Percentiles rank a stretch among this genome's conserved stretches.
phyloP scores from a whole-genome alignment of 2,329 filamentous ascomycete genomes.

The Dendryphion nanum region DNA sequence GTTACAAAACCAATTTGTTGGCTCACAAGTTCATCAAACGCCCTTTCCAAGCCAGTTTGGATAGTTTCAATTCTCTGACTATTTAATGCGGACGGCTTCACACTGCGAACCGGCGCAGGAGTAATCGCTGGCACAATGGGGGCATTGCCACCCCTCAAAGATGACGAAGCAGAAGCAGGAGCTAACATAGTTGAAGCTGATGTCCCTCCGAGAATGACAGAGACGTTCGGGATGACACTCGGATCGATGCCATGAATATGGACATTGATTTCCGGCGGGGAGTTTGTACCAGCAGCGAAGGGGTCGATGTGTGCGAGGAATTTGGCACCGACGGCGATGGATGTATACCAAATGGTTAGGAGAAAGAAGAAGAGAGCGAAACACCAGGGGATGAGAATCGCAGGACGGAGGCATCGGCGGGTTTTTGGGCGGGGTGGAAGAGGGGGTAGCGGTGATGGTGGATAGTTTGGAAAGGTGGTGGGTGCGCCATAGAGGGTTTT shows the following conservation, averaged over 20 bases:
- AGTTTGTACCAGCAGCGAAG: conserved; percentile 9
- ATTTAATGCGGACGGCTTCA: too few relatives aligned
- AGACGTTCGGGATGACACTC: background rate
- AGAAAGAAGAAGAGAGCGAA: conserved; percentile 23
- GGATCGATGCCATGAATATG: background rate
- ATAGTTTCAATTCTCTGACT: too few relatives aligned
- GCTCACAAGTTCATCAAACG: too few relatives aligned
- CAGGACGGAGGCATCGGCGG: conserved; percentile 7
- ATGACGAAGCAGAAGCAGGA: too few relatives aligned
- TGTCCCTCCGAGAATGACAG: background rate
- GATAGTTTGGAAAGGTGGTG: background rate
- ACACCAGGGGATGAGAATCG: conserved; percentile 21
- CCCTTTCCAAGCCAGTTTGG: too few relatives aligned
- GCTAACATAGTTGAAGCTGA: too few relatives aligned
- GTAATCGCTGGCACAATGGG: too few relatives aligned
- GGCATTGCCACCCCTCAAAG: too few relatives aligned
- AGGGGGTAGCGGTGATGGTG: background rate
- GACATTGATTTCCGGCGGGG: background rate
- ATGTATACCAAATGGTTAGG: conserved; percentile 20
- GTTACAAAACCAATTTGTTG: too few relatives aligned
- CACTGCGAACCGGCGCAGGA: too few relatives aligned
- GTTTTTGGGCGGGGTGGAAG: conserved; percentile 3
- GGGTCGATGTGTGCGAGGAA: background rate
- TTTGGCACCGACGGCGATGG: conserved; percentile 11
- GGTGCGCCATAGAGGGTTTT: background rate